These are phyloP conservation scores for Ceriops zippeliana DNA, from an alignment of 345 rosid species.

Conservation along the genomic window DNA sequence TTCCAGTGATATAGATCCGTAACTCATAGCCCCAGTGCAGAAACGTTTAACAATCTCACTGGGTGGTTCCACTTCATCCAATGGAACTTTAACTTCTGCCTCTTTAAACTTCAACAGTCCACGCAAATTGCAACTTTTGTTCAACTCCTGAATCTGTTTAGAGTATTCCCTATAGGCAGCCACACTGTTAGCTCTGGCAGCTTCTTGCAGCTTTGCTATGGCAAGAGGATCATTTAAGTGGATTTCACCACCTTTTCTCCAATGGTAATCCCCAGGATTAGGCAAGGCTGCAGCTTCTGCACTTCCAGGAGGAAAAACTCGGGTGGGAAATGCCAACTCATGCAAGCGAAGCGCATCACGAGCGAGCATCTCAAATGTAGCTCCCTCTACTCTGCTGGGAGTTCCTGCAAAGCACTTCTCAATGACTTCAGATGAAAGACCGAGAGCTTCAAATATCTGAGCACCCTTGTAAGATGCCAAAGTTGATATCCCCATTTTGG, in stretches of 20 bases:
- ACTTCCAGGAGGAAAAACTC: constrained; percentile 78
- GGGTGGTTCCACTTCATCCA: constrained; percentile 91
- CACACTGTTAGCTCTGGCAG: constrained; percentile 84
- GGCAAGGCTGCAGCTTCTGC: constrained; percentile 91
- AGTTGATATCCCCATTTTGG: constrained; percentile 99
- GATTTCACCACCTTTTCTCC: constrained; percentile 96
- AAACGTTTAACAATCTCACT: constrained; percentile 98
- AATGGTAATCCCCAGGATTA: constrained; percentile 97
- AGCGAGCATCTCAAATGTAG: constrained; percentile 98
- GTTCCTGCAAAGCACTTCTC: constrained; percentile 98
- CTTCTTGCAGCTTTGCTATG: constrained; percentile 91
- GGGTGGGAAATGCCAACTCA: constrained; percentile 80
- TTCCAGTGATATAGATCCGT: constrained; percentile 96
- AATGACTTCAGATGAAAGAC: constrained; percentile 94
- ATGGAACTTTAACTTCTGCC: constrained; percentile 50
- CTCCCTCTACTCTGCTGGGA: constrained; percentile 98
- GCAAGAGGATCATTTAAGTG: constrained; percentile 99
- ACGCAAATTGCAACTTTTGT: constrained; percentile 87
- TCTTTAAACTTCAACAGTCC: constrained; percentile 89
- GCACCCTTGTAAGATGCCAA: constrained; percentile 99
- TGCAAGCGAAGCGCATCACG: constrained; percentile 78
- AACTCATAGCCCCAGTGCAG: constrained; percentile 99
- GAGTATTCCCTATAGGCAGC: constrained; percentile 96
- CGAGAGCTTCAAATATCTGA: constrained; percentile 97
- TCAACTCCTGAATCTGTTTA: constrained; percentile 79